A percentile compares a stretch with the other conserved stretches of the same genome.
Evolutionary conservation across 2,329 filamentous ascomycete species (phyloP).

Genomic region (Venturia carpophila): DNA sequence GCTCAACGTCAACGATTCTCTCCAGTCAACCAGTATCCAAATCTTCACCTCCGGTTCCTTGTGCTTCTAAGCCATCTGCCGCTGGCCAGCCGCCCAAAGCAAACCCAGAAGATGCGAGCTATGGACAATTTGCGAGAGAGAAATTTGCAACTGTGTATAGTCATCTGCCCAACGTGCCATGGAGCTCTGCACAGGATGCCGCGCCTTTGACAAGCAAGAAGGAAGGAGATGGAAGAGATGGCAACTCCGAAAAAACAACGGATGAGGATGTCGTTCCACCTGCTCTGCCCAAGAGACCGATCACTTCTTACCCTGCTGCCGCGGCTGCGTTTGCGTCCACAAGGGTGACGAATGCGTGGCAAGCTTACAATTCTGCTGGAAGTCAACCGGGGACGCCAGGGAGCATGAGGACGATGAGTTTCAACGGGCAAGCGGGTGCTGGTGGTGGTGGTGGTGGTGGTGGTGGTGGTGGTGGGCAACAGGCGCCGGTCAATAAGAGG

Average conservation of each 20-base stretch:
- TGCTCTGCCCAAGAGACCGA: conserved; percentile 31
- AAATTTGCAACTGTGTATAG: conserved; percentile 36
- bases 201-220: neutral
- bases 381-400: conserved; percentile 21
- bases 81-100: conserved; percentile 28
- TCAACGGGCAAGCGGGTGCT: neutral
- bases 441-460: conserved; percentile 15
- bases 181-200: conserved; percentile 4
- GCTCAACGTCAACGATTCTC: conserved; percentile 21
- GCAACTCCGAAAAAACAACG: conserved; percentile 16
- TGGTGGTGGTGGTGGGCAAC: conserved; percentile 19
- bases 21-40: conserved; percentile 18
- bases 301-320: conserved; percentile 31
- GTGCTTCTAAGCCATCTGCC: conserved; percentile 22
- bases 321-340: conserved; percentile 33
- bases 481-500: conserved; percentile 51
- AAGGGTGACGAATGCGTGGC: conserved; percentile 27
- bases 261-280: conserved; percentile 24
- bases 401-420: neutral
- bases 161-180: conserved; percentile 30
- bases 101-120: conserved; percentile 32
- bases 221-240: neutral
- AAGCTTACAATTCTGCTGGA: conserved; percentile 24
- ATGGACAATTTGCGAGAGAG: conserved; percentile 32
- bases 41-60: conserved; percentile 28